Base-by-base conservation (phyloP, 148 eudicot species). In the Vaccinium myrtillus region DNA sequence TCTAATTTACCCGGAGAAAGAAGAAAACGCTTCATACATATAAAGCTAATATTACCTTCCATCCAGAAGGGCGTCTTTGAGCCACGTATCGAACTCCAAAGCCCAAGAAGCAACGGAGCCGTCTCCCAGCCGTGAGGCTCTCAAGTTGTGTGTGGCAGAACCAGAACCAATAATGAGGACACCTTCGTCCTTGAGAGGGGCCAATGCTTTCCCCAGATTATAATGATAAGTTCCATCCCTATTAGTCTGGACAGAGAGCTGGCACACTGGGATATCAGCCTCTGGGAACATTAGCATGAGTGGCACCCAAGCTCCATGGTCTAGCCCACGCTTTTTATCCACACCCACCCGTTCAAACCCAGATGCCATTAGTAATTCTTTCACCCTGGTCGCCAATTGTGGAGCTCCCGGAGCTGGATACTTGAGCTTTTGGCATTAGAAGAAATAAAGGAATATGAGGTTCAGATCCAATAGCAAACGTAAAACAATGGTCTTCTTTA, bases 321-420 rank as follows among this genome's bases (percentile, higher is more conserved):
- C 98, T 36, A 95, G 90, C 61, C 98, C 98, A 10, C 98, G 95
- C 80, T 89, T 90, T 87, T 92, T 89, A 83, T 95, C 96, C 83
- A 87, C 89, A 3, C 84, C 49, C 16, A 93, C 98, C 8, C 73
- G 77, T 15, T 86, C 76, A 75, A 90, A 88, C 7, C 98, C 98
- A 4, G 94, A 87, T 70, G 77, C 82, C 50, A 8, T 46, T 2
- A 95, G 92, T 82, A 95, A 85, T 79, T 91, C 93, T 86, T 92
- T 91, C 78, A 92, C 98, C 77, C 88, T 91, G 21, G 83, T 88
- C 12, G 98, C 98, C 86, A 95, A 81, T 65, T 92, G 86, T 73
- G 98, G 98, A 77, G 98, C 90, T 79, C 98, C 98, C 2, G 95
- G 95, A 55, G 98, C 98, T 0, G 95, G 98, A 82, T 95, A 95